Evolutionary conservation across 1,284 basidiomycete genomes (phyloP), one percentile per base, ranked within the genome.

Genomic region (Naganishia sp.): DNA sequence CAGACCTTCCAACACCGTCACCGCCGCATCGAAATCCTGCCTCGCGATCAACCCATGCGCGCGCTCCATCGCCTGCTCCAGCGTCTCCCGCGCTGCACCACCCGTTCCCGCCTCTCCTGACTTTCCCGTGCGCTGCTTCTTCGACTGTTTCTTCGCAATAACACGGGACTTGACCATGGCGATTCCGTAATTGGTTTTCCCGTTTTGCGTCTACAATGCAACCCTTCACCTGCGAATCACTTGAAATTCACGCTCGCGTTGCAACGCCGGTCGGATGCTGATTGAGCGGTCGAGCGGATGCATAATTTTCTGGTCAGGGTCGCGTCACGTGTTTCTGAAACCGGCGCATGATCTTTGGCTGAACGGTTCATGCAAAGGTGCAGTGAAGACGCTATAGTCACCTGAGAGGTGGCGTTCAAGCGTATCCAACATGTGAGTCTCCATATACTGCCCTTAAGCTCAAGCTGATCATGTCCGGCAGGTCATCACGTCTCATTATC

Each of bases 401-500:
- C 28, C 5, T 28, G 28, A n/a, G 45, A 18, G 11, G 48, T 49
- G 48, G 48, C 48, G 13, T 9, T 39, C 2, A 25, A 49, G 21
- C 36, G 42, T 45, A 25, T 53, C 31, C 25, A 53, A 36, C 33
- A 63, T 63, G 60, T 45, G 18, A 53, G 60, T 54, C 42, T 16
- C 15, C 23, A 5, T 39, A 15, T n/a, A 31, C 33, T 42, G 6
- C 21, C 16, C 18, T 46, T 7, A 6, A 43, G 3, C 6, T 7
- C 10, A 10, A 21, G 18, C 59, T 61, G 11, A 61, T 9, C 23
- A 39, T 39, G 36, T 23, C 18, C 23, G 16, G 18, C 64, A 66
- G 65, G 65, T 69, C 68, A 91, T 95, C 94, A 16, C 90, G 95
- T 55, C 86, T 99, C 53, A 90, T 99, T 65, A 83, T 97, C 55